Base-by-base conservation (phyloP, 768 basidiomycete genomes). In the Serendipita vermifera region DNA sequence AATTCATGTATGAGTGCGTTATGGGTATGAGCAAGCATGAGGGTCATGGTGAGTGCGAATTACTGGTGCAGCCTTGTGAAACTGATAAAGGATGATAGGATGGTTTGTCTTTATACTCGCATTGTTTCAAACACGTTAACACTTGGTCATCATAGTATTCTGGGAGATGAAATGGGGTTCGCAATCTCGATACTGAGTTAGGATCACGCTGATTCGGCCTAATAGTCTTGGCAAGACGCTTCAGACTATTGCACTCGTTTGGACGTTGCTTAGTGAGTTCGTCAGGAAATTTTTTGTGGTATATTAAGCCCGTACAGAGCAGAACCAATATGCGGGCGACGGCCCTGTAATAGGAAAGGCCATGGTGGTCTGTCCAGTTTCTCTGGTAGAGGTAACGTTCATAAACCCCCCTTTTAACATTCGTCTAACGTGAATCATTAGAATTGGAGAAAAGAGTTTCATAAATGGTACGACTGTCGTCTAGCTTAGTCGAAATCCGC, bases 381-480 rank as follows among this genome's bases (percentile, higher is more conserved):
- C 91, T 11, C 72, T 98, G 31, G 73, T 93, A 61, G 86, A 81
- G 59, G 90, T 90, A 63, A 60, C 78, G 65, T 3, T 31, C 17
- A 1, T 29, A 17, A 15, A 26, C 24, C 27, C 13, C 22, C 43
- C 35, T 3, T 22, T 5, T 46, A 2, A 22, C 13, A 1, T 40
- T 36, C 0, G 15, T 27, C n/a, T 4, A 33, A 20, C n/a, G 35
- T 14, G 36, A 33, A 29, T 35, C 36, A n/a, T 43, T 5, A 94
- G 83, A 98, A 97, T 65, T 99, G 96, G 96, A 85, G 81, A 66
- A 82, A 81, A 38, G 96, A 99, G 67, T 91, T 99, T 65, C 77
- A 84, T 62, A 98, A 98, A 72, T 99, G 96, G 93, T 81, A 71
- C 29, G 83, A 75, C 13, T 67, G 66, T 72, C 72, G 55, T 65